These are phyloP conservation scores for Breynia disticha DNA, from an alignment of 441 rosid species.

Conservation along the genomic window DNA sequence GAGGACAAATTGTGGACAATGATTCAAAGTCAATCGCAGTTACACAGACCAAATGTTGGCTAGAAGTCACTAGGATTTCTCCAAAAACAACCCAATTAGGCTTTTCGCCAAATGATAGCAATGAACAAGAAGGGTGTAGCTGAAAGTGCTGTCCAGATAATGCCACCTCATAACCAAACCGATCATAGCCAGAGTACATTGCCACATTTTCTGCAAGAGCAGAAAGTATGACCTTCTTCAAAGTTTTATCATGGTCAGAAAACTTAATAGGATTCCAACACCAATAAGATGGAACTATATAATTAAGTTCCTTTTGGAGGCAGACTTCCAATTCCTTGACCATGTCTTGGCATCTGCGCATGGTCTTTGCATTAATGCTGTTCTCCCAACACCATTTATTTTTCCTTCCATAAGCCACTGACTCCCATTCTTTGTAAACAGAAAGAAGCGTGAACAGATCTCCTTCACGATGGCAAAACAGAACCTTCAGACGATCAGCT, in stretches of 20 bases:
- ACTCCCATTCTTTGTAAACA: conserved; percentile 74
- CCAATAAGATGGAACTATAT: conserved; percentile 53
- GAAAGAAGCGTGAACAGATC: conserved; percentile 85
- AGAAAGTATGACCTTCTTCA: conserved; percentile 63
- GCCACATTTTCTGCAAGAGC: conserved; percentile 81
- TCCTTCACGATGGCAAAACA: conserved; percentile 69
- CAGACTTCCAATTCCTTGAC: conserved; percentile 60
- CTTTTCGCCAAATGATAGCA: conserved; percentile 64
- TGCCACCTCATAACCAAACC: conserved; percentile 82
- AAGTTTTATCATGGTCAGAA: conserved; percentile 29
- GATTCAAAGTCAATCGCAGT: conserved; percentile 71
- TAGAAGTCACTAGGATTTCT: conserved; percentile 52
- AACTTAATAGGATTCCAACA: conserved; percentile 46
- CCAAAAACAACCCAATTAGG: conserved; percentile 88
- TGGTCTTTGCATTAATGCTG: conserved; percentile 82
- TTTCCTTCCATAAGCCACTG: conserved; percentile 36
- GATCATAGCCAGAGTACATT: conserved; percentile 73
- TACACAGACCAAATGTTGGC: conserved; percentile 78
- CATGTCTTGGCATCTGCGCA: conserved; percentile 80
- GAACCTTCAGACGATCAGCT: conserved; percentile 76
- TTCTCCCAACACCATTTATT: conserved; percentile 92
- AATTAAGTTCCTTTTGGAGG: conserved; percentile 50
- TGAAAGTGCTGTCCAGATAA: conserved; percentile 58
- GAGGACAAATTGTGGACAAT: conserved; percentile 46
- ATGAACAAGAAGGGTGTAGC: conserved; percentile 83